Percentiles rank a stretch among this genome's conserved stretches.
Conservation (phyloP, 805 yeast genomes). For the Scheffersomyces spartinae region DNA sequence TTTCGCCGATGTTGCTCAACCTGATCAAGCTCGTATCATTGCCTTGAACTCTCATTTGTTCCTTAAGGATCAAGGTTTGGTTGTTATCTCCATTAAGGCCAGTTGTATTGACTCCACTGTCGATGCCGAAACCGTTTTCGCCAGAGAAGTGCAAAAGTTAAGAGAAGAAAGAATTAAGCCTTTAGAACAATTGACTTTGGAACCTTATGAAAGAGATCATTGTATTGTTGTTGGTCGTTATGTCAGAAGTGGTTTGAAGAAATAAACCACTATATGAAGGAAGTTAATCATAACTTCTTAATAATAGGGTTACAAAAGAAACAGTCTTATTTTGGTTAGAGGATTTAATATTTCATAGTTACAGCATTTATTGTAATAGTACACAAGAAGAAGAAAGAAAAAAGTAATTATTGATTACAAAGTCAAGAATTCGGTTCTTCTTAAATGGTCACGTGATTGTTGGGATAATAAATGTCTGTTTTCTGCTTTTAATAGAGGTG, state of each 20-base stretch:
- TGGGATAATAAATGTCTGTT: too few relatives aligned
- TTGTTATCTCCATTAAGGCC: conserved; percentile 96
- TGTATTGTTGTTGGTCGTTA: conserved; percentile 97
- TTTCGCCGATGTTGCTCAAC: conserved; percentile 99
- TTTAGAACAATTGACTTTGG: conserved; percentile 94
- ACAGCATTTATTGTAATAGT: too few relatives aligned
- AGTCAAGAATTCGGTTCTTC: too few relatives aligned
- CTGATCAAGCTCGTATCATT: conserved; percentile 99
- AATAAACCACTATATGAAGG: too few relatives aligned
- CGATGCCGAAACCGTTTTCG: conserved; percentile 98
- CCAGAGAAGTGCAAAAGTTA: conserved; percentile 97
- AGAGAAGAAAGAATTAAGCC: conserved; percentile 99
- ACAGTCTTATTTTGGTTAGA: too few relatives aligned
- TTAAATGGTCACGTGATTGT: too few relatives aligned
- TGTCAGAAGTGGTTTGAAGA: conserved; percentile 74
- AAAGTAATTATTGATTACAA: too few relatives aligned
- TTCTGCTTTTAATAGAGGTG: too few relatives aligned
- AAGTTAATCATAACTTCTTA: too few relatives aligned
- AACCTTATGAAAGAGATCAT: conserved; percentile 99
- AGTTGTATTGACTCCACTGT: conserved; percentile 99
- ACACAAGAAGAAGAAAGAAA: too few relatives aligned
- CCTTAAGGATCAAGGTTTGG: conserved; percentile 98
- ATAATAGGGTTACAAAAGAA: too few relatives aligned
- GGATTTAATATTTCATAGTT: too few relatives aligned
- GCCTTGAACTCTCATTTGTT: conserved; percentile 97